phyloP scores from a whole-genome alignment of 2,329 filamentous ascomycete species.

The Calonectria crousiana region DNA sequence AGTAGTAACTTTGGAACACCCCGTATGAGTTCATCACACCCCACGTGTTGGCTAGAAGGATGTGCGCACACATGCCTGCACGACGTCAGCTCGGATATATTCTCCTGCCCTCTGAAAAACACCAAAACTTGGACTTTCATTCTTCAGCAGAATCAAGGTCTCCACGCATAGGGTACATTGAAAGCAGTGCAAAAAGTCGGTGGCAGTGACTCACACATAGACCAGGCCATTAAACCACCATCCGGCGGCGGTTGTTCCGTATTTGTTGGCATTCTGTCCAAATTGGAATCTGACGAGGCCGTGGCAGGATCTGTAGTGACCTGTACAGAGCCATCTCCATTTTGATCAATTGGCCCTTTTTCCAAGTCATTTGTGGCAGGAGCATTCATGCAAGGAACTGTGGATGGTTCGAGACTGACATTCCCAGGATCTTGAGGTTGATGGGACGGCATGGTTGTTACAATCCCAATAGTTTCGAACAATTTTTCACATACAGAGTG shows the following conservation, averaged over 20 bases:
- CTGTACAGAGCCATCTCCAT: not conserved
- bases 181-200: no score
- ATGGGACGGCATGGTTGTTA: no score
- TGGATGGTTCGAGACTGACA: not conserved
- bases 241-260: not conserved
- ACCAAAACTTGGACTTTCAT: no score
- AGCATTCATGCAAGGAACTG: not conserved
- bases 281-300: not conserved
- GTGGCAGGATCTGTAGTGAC: not conserved
- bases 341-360: not conserved
- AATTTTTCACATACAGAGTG: not conserved
- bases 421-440: not conserved
- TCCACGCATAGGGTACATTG: accelerated
- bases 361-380: not conserved
- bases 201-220: not conserved
- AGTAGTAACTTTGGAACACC: conserved; percentile 10
- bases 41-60: conserved; percentile 14
- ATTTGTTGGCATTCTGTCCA: not conserved
- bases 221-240: not conserved
- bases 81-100: not conserved
- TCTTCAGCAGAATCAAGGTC: no score
- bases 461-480: not conserved
- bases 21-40: conserved; percentile 15
- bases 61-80: not conserved
- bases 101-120: not conserved